A percentile compares a stretch with the other conserved stretches of the same genome.
phyloP scores from a whole-genome alignment of 192 early-diverging fungal genomes.

The Podochytrium sp. region DNA sequence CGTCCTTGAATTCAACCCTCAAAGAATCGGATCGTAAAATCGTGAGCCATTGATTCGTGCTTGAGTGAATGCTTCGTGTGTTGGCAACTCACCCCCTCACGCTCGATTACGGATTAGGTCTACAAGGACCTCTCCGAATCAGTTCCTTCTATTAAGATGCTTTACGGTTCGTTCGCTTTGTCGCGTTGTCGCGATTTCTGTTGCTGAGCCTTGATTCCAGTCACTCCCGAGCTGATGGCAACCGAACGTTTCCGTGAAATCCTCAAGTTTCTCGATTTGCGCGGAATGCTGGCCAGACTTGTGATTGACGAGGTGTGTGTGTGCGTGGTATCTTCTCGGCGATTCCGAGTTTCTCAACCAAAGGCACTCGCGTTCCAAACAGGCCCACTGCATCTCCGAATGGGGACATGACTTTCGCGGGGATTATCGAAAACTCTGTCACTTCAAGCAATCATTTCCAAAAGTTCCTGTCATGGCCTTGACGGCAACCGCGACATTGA shows the following conservation, averaged over 20 bases:
- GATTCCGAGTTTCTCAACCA: background rate
- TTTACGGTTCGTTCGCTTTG: slow-evolving; percentile 36
- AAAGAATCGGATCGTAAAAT: slow-evolving; percentile 34
- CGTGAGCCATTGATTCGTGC: no score
- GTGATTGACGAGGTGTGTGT: slow-evolving; percentile 54
- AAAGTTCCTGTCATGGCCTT: slow-evolving; percentile 73
- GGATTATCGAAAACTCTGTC: slow-evolving; percentile 49
- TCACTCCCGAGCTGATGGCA: slow-evolving; percentile 57
- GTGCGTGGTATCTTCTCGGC: background rate
- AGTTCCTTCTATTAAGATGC: slow-evolving; percentile 41
- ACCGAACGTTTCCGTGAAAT: slow-evolving; percentile 42
- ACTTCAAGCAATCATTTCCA: slow-evolving; percentile 56
- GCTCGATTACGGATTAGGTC: no score
- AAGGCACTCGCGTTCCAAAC: background rate
- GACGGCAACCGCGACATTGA: slow-evolving; percentile 69
- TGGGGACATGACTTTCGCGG: slow-evolving; percentile 60
- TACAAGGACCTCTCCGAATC: slow-evolving; percentile 31
- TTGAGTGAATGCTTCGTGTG: no score
- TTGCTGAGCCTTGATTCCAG: background rate
- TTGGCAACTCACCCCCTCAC: no score
- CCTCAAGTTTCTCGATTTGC: slow-evolving; percentile 34
- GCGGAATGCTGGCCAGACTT: slow-evolving; percentile 39
- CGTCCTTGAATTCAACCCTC: slow-evolving; percentile 43
- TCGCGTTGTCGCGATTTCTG: background rate
- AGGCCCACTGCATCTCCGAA: slow-evolving; percentile 58